phyloP scores from a whole-genome alignment of 2,329 filamentous ascomycete genomes.

The Zalaria sp. region DNA sequence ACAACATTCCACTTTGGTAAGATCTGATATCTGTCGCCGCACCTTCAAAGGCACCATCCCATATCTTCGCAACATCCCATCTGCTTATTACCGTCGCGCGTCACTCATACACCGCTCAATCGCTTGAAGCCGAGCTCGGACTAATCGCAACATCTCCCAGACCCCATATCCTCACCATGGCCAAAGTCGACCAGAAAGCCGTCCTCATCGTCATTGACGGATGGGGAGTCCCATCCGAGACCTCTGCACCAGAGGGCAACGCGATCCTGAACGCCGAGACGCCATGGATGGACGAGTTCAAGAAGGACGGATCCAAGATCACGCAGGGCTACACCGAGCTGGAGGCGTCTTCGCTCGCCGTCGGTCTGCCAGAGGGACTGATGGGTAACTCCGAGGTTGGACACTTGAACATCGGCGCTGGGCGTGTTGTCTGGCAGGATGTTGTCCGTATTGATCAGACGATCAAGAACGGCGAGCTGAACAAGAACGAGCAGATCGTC shows the following conservation, averaged over 20 bases:
- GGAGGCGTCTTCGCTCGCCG: conserved; percentile 88
- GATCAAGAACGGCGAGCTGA: conserved; percentile 72
- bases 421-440: conserved; percentile 93
- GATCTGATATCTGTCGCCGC: no score
- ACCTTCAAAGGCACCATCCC: no score
- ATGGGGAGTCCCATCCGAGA: conserved; percentile 76
- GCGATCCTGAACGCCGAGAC: conserved; percentile 90
- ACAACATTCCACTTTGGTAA: no score
- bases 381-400: conserved; percentile 99
- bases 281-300: conserved; percentile 85
- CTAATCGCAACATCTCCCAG: no score
- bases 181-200: conserved; percentile 53
- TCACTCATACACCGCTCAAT: no score
- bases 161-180: conserved; percentile 30
- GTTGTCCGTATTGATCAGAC: conserved; percentile 83
- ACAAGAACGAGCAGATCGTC: conserved; percentile 63
- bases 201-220: conserved; percentile 93
- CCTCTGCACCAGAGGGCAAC: conserved; percentile 78
- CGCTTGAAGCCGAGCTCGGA: no score
- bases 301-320: conserved; percentile 50
- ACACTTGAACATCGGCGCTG: conserved; percentile 95
- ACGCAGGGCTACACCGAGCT: conserved; percentile 80
- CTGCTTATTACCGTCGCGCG: no score
- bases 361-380: conserved; percentile 87
- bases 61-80: no score